These are phyloP conservation scores for Heimioporus retisporus DNA, from an alignment of 1,284 basidiomycete species.

Conservation along the genomic window DNA sequence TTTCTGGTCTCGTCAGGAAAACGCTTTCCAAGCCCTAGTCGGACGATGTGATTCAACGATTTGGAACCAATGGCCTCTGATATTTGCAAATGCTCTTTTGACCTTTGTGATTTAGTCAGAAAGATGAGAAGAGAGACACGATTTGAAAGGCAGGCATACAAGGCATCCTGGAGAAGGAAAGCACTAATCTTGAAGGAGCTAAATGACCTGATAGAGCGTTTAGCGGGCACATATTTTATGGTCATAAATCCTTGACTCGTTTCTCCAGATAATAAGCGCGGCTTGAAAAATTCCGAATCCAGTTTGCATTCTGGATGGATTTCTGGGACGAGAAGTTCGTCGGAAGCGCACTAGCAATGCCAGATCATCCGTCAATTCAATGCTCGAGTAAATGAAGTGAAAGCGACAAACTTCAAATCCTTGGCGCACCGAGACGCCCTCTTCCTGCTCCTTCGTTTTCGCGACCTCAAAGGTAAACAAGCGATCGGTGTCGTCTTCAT, in stretches of 20 bases:
- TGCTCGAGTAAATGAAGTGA: background rate
- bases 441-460: constrained; percentile 69
- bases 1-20: constrained; percentile 36
- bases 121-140: background rate
- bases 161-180: constrained; percentile 29
- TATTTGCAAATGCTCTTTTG: constrained; percentile 40
- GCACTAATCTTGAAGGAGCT: constrained; percentile 12
- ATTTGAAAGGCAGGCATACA: constrained; percentile 25
- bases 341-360: constrained; percentile 28
- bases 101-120: constrained; percentile 32
- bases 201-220: constrained; percentile 17
- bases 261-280: constrained; percentile 46
- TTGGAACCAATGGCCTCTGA: constrained; percentile 35
- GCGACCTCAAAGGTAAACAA: constrained; percentile 67
- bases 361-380: background rate
- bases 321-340: constrained; percentile 21
- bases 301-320: constrained; percentile 32
- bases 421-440: constrained; percentile 51
- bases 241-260: constrained; percentile 48
- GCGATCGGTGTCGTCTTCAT: constrained; percentile 56
- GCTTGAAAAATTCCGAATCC: constrained; percentile 36
- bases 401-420: constrained; percentile 52
- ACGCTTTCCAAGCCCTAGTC: constrained; percentile 44
- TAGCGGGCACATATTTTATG: constrained; percentile 33
- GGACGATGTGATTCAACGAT: constrained; percentile 42